These are phyloP conservation scores for Sclerotinia subarctica DNA, from an alignment of 2,329 filamentous ascomycete species.

Conservation along the genomic window DNA sequence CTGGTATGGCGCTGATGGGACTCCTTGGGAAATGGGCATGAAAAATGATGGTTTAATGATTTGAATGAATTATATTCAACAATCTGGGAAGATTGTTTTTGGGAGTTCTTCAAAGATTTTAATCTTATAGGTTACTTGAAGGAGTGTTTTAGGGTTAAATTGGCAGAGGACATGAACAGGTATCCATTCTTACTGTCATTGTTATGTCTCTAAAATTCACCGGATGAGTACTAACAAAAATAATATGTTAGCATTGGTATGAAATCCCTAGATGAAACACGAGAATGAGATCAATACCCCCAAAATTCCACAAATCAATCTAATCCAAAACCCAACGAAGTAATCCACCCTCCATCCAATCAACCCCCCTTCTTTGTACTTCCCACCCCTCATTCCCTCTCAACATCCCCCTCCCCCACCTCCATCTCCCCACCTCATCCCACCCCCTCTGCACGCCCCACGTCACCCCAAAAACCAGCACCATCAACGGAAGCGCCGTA, in stretches of 20 bases:
- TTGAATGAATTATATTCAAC: neutral
- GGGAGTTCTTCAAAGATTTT: neutral
- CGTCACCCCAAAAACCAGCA: neutral
- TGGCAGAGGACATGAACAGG: neutral
- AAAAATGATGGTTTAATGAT: neutral
- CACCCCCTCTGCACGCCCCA: neutral
- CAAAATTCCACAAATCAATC: neutral
- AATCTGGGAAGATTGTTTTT: neutral
- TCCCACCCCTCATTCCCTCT: neutral
- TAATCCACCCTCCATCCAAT: neutral
- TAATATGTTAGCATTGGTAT: neutral
- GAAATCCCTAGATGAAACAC: neutral
- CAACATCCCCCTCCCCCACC: neutral
- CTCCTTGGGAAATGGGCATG: conserved; percentile 2
- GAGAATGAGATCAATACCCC: neutral
- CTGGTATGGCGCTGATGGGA: conserved; percentile 1
- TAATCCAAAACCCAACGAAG: neutral
- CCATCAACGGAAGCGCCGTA: conserved; percentile 3
- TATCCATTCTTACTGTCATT: neutral
- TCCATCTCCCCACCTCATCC: neutral
- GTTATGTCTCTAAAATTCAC: neutral
- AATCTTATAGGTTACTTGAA: neutral
- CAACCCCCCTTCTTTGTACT: neutral
- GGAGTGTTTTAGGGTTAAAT: neutral
- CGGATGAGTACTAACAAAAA: accelerated